Evolutionary conservation across 2,329 filamentous ascomycete genomes (phyloP).

Genomic region (Arachnomyces sp.): DNA sequence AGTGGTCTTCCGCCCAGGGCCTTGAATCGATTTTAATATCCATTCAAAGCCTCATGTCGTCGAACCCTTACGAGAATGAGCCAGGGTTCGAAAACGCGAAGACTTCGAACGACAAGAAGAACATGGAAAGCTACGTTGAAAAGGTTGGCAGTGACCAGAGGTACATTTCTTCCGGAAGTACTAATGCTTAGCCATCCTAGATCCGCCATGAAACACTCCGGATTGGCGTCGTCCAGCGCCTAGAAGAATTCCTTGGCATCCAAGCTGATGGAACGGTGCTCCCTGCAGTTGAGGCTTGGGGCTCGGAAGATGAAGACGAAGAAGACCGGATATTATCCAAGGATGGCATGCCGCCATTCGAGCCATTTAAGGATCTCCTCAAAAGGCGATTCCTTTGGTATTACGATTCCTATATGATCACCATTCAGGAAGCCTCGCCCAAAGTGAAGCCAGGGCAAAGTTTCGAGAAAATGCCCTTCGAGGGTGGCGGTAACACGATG

Average conservation of each 20-base stretch:
- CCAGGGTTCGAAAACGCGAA: slow-evolving; percentile 81
- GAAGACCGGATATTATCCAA: slow-evolving; percentile 27
- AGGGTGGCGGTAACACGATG: slow-evolving; percentile 70
- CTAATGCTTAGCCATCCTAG: slow-evolving; percentile 36
- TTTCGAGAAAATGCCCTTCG: slow-evolving; percentile 85
- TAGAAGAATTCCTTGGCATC: slow-evolving; percentile 72
- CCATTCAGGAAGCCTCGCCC: slow-evolving; percentile 56
- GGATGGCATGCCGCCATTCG: slow-evolving; percentile 55
- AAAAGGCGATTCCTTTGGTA: slow-evolving; percentile 96
- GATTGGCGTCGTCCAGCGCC: slow-evolving; percentile 73
- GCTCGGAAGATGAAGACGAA: slow-evolving; percentile 23
- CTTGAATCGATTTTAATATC: slow-evolving; percentile 90
- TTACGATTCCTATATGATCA: slow-evolving; percentile 73
- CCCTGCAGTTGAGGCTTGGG: slow-evolving; percentile 18
- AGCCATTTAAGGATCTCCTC: slow-evolving; percentile 83
- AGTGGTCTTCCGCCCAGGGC: slow-evolving; percentile 95
- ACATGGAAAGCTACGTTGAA: slow-evolving; percentile 66
- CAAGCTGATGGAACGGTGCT: slow-evolving; percentile 43
- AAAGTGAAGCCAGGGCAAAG: slow-evolving; percentile 56
- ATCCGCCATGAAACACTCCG: slow-evolving; percentile 86
- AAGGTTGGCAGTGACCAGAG: slow-evolving; percentile 50
- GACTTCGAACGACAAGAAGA: slow-evolving; percentile 59
- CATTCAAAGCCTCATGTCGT: slow-evolving; percentile 91
- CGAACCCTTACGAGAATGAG: slow-evolving; percentile 92
- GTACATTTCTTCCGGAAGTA: slow-evolving; percentile 11